Percentiles rank a stretch among this genome's conserved stretches.
Evolutionary conservation across 352 stramenopile species (phyloP).

Genomic region (Globisporangium uncinulatum): DNA sequence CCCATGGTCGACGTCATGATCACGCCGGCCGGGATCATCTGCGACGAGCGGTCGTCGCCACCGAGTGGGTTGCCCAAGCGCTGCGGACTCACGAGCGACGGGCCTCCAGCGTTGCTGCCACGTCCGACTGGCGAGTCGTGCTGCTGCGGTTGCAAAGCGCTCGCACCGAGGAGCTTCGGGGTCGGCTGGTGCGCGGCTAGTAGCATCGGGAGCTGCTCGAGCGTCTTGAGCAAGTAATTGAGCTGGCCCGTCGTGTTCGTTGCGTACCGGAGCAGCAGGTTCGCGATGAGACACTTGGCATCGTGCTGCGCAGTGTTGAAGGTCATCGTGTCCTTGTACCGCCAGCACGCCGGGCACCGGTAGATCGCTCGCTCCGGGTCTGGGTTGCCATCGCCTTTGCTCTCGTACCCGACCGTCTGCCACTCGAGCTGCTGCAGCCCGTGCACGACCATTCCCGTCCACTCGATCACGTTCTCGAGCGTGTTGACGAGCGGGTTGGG

Average conservation of each 20-base stretch:
- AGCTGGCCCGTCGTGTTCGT: constrained; percentile 75
- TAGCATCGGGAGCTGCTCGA: constrained; percentile 64
- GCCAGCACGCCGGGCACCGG: constrained; percentile 74
- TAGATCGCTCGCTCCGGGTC: constrained; percentile 78
- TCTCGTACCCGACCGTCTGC: constrained; percentile 78
- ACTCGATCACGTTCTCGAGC: constrained; percentile 73
- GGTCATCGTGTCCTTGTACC: constrained; percentile 83
- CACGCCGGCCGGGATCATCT: constrained; percentile 55
- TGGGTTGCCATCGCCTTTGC: constrained; percentile 56
- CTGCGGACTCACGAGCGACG: constrained; percentile 42
- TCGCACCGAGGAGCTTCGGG: constrained; percentile 40
- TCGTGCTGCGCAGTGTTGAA: constrained; percentile 81
- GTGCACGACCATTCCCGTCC: constrained; percentile 68
- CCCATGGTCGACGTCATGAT: constrained; percentile 70
- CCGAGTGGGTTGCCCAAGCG: constrained; percentile 26
- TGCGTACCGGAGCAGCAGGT: constrained; percentile 73
- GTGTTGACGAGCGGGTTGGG: constrained; percentile 44
- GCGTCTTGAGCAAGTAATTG: constrained; percentile 73
- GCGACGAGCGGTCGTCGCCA: constrained; percentile 24
- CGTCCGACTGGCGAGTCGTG: constrained; percentile 12
- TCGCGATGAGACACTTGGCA: constrained; percentile 79
- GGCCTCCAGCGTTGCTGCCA: constrained; percentile 5
- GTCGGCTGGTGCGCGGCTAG: constrained; percentile 39
- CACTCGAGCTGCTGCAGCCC: constrained; percentile 77
- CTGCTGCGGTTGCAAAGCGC: constrained; percentile 20